Conservation (phyloP, 192 early-diverging fungal species). For the Linnemannia elongata region DNA sequence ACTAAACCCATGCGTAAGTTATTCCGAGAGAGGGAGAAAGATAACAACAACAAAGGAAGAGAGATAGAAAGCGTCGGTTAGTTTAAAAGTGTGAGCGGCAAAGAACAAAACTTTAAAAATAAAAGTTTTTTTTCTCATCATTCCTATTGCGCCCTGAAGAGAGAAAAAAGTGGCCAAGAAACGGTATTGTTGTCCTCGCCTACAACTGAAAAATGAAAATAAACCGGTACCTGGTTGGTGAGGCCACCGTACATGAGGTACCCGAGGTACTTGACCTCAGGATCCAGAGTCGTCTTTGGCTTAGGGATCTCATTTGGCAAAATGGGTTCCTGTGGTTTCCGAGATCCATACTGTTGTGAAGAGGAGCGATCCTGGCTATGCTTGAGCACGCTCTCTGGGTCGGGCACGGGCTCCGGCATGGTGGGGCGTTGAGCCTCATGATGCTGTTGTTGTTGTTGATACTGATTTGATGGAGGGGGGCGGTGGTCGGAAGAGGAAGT, state of each 20-base stretch:
- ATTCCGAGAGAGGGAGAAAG: not conserved
- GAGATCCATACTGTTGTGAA: not conserved
- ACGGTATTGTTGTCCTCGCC: not conserved
- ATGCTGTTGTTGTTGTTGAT: not conserved
- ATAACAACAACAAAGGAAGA: not conserved
- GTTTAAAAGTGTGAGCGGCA: not conserved
- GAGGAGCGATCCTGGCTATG: not conserved
- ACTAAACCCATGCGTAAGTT: constrained; percentile 1
- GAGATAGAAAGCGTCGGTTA: not conserved
- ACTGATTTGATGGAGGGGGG: not conserved
- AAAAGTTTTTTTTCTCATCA: too few species aligned
- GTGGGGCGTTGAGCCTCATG: not conserved
- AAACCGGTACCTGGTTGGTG: constrained; percentile 40
- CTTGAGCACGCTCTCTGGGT: constrained; percentile 12
- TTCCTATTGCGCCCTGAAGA: not conserved
- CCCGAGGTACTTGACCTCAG: constrained; percentile 14
- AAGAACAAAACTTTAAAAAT: constrained; percentile 4
- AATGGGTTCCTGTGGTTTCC: not conserved
- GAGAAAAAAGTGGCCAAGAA: not conserved
- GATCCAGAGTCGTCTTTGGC: constrained; percentile 19
- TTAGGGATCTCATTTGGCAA: constrained; percentile 9
- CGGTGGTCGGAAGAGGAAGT: not conserved
- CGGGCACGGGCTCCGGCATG: not conserved
- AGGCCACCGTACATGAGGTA: constrained; percentile 46
- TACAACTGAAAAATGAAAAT: not conserved